Base-by-base conservation (phyloP, 495 filamentous ascomycete species). In the Xylaria cubensis region DNA sequence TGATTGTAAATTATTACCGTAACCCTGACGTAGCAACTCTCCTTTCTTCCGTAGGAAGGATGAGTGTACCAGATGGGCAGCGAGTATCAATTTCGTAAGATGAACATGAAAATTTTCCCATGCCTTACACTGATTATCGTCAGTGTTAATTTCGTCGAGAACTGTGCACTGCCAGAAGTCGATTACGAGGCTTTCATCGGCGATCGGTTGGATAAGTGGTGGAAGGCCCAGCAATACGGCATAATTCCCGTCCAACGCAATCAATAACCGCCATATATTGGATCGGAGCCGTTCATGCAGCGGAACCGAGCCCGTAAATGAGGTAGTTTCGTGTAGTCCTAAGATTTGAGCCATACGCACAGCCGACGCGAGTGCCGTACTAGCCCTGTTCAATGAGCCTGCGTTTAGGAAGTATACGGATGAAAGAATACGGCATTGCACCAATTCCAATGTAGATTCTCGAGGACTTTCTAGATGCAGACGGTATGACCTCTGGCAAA, bases 401-500 rank as follows among this genome's bases (percentile, higher is more conserved):
- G 51, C 51, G 29, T 55, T 55, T 24, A 29, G 51, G 24, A 55
- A 55, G 24, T 55, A 55, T 29, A 55, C 51, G 5, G 51, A 55
- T 15, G 51, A 55, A 55, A 55, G 51, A 24, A 55, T 29, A 55
- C 51, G 51, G n/a, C 51, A 55, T 55, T 55, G 51, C 10, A 55
- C 51, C 10, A 55, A 4, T 8, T 55, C 51, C 24, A 55, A 55
- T 55, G 51, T 55, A 29, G 51, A 55, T 55, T 55, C 51, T 15
- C 51, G 10, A 5, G 24, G 24, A 12, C n/a, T 55, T 15, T 55
- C 51, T 55, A 55, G 12, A 15, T 55, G 51, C 24, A 55, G 51
- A 29, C 51, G 24, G 51, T 55, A 24, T 55, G 56, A 42, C 21
- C 34, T 58, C 21, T 69, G 39, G 29, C 42, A 69, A 21, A 69